Percentiles rank a stretch among this genome's conserved stretches.
Evolutionary conservation across 1,284 basidiomycete genomes (phyloP).

Genomic region (Fomitopsis schrenkii): DNA sequence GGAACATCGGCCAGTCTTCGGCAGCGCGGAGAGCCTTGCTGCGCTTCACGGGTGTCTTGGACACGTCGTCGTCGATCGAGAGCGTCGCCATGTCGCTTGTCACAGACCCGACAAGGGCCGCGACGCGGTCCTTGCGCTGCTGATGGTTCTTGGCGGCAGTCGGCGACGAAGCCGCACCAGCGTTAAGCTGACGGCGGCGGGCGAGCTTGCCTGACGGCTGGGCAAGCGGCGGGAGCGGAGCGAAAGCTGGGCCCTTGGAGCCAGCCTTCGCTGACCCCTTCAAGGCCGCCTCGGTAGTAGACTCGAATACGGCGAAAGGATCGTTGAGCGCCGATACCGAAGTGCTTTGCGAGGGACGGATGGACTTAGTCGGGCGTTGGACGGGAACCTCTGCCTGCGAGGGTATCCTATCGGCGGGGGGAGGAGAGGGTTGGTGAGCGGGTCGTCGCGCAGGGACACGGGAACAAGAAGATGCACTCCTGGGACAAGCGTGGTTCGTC

Average conservation of each 20-base stretch:
- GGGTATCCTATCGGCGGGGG: conserved; percentile 39
- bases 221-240: conserved; percentile 36
- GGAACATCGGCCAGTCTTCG: conserved; percentile 39
- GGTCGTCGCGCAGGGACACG: conserved; percentile 42
- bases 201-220: conserved; percentile 51
- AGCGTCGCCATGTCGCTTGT: conserved; percentile 2
- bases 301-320: conserved; percentile 45
- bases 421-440: conserved; percentile 54
- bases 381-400: conserved; percentile 58
- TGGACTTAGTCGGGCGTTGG: conserved; percentile 24
- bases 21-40: conserved; percentile 12
- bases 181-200: conserved; percentile 43
- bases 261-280: conserved; percentile 25
- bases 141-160: conserved; percentile 39
- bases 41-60: conserved; percentile 14
- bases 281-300: background rate
- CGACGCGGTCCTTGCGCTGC: conserved; percentile 30
- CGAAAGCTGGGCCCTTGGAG: conserved; percentile 26
- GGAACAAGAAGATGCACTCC: conserved; percentile 44
- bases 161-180: conserved; percentile 28
- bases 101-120: conserved; percentile 12
- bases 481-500: conserved; percentile 17
- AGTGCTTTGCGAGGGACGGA: background rate
- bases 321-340: conserved; percentile 40
- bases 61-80: background rate